These are phyloP conservation scores for Fusarium udum DNA, from an alignment of 2,329 filamentous ascomycete species.

Conservation along the genomic window DNA sequence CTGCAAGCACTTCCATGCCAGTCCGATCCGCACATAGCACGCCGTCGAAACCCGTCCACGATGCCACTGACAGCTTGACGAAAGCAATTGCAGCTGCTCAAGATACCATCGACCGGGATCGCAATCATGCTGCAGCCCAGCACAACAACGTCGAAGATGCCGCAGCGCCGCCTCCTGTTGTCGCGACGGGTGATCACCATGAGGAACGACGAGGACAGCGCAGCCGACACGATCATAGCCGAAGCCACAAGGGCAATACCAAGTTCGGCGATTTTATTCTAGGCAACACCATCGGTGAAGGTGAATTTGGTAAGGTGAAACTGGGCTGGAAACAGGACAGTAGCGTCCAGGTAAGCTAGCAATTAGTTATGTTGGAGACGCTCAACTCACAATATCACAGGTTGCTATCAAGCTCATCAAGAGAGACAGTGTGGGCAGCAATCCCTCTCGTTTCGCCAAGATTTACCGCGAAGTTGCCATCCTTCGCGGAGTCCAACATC, in stretches of 20 bases:
- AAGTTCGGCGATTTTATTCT: conserved; percentile 97
- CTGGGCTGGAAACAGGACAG: conserved; percentile 98
- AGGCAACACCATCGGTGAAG: conserved; percentile 94
- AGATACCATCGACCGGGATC: conserved; percentile 44
- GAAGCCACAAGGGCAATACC: conserved; percentile 70
- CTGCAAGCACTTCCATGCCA: conserved; percentile 53
- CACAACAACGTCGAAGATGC: conserved; percentile 50
- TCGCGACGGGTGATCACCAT: conserved; percentile 54
- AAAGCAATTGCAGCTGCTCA: conserved; percentile 65
- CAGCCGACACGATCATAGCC: conserved; percentile 68
- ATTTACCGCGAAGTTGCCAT: conserved; percentile 98
- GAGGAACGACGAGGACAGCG: conserved; percentile 61
- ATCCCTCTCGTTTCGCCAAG: conserved; percentile 90
- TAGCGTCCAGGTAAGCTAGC: conserved; percentile 73
- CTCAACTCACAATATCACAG: conserved; percentile 52
- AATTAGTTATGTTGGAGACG: background rate
- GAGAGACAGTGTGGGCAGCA: conserved; percentile 86
- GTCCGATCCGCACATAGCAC: conserved; percentile 57
- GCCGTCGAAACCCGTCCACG: conserved; percentile 69
- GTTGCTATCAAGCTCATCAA: conserved; percentile 99
- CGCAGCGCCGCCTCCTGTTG: conserved; percentile 57
- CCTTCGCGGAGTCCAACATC: conserved; percentile 85
- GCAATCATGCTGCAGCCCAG: conserved; percentile 39
- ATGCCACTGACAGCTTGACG: conserved; percentile 82
- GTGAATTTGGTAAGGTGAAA: conserved; percentile 98